phyloP scores from a whole-genome alignment of 495 filamentous ascomycete species.

The Neurospora tetraspora region DNA sequence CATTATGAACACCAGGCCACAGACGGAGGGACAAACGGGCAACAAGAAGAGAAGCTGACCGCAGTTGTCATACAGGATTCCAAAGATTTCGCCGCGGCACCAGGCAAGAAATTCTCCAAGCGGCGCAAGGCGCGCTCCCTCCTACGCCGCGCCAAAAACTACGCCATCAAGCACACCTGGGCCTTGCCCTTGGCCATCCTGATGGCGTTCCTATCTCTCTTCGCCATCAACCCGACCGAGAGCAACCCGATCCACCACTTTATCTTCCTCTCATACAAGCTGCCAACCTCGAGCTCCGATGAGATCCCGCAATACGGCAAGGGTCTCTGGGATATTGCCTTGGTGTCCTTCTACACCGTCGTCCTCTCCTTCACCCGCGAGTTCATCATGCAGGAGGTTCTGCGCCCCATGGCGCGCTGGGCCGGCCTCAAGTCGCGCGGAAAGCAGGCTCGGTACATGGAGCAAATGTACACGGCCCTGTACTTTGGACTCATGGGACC shows the following conservation, averaged over 20 bases:
- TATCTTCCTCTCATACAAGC: slow-evolving; percentile 87
- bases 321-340: slow-evolving; percentile 71
- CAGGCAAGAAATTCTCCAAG: slow-evolving; percentile 39
- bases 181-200: slow-evolving; percentile 68
- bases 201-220: slow-evolving; percentile 52
- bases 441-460: slow-evolving; percentile 92
- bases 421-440: slow-evolving; percentile 60
- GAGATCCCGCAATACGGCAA: slow-evolving; percentile 77
- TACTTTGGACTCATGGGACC: slow-evolving; percentile 86
- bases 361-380: slow-evolving; percentile 90
- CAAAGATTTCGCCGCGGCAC: slow-evolving; percentile 1
- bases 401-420: slow-evolving; percentile 65
- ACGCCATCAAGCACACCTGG: slow-evolving; percentile 66
- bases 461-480: slow-evolving; percentile 93
- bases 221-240: slow-evolving; percentile 66
- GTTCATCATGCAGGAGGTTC: slow-evolving; percentile 88
- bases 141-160: slow-evolving; percentile 56
- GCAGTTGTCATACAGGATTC: slow-evolving; percentile 8
- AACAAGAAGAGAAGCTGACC: background rate
- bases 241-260: slow-evolving; percentile 78
- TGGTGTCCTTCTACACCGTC: slow-evolving; percentile 83
- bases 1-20: slow-evolving; percentile 3
- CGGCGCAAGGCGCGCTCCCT: slow-evolving; percentile 49
- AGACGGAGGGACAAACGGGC: slow-evolving; percentile 3
- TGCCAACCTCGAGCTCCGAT: slow-evolving; percentile 43